phyloP scores from a whole-genome alignment of 306 rosid genomes.

The Astragalus glycyphyllos region DNA sequence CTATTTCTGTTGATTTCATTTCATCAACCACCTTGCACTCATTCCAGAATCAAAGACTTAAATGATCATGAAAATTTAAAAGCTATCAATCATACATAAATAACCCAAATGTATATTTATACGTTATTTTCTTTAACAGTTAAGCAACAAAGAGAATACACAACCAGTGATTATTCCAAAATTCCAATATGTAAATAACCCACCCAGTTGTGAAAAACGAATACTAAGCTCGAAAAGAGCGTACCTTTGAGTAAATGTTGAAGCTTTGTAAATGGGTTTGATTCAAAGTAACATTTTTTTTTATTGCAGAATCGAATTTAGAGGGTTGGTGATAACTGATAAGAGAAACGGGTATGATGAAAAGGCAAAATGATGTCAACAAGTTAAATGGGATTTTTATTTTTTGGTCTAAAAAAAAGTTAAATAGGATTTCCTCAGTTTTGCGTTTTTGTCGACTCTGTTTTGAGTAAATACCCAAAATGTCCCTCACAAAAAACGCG shows the following conservation, averaged over 20 bases:
- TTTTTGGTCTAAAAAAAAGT: too few relatives aligned
- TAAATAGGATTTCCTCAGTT: too few relatives aligned
- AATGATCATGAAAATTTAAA: not conserved
- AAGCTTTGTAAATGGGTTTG: conserved; percentile 23
- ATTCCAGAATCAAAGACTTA: conserved; percentile 16
- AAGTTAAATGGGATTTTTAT: too few relatives aligned
- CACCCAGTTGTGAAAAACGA: not conserved
- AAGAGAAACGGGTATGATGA: too few relatives aligned
- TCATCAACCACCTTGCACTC: conserved; percentile 26
- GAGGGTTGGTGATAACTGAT: too few relatives aligned
- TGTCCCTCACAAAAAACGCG: too few relatives aligned
- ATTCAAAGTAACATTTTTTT: not conserved
- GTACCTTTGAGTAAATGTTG: conserved; percentile 30
- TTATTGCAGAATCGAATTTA: too few relatives aligned
- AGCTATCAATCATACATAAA: not conserved
- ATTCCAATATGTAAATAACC: not conserved
- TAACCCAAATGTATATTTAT: not conserved
- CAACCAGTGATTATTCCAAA: not conserved
- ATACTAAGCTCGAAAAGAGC: conserved; percentile 7
- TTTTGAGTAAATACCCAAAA: too few relatives aligned
- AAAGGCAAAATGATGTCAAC: too few relatives aligned
- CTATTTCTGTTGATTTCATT: conserved; percentile 16
- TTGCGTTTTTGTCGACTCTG: too few relatives aligned
- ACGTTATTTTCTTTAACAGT: not conserved
- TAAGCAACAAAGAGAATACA: not conserved